Evolutionary conservation across 225 moss, liverwort and hornwort species (phyloP), one percentile per base, ranked within the genome.

Genomic region (Pseudisothecium myosuroides): DNA sequence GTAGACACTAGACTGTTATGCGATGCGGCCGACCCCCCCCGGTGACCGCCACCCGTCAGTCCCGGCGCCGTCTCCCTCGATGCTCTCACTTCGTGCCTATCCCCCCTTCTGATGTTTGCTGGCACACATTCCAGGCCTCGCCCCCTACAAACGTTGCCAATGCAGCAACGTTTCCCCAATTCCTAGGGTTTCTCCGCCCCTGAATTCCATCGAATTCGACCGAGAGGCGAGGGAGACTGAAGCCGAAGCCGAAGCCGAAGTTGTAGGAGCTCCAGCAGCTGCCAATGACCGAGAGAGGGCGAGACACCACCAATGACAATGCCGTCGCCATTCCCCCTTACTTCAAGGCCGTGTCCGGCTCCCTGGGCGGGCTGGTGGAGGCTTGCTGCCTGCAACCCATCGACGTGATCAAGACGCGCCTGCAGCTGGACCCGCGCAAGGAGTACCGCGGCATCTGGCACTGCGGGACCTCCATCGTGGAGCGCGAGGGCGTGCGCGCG

Each of bases 331-430:
- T 99, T 92, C 97, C 99, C 9, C 92, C 99, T 5, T 95, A 96
- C 93, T 79, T 97, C 50, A 99, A 97, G 90, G 97, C 99, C 60
- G 21, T 97, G 0, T 99, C 96, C 56, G 99, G 97, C 32, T 97
- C 96, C 31, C 82, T 97, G 87, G 99, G 99, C 47, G 99, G 99
- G 36, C 60, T 95, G 37, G 91, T 99, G n/a, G 99, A 99, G 90
- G 99, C 97, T n/a, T 89, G 94, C 90, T 99, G 97, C 90, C 89
- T 99, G 85, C 96, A 99, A 78, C 99, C 99, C 17, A 97, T 99
- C 71, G 99, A 99, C 77, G 99, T 97, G 83, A 97, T 99, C 88
- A 99, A 99, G 92, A 99, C 99, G 81, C 92, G 99, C 76, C 90
- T 99, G 82, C 99, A 99, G 93, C 93, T 99, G 84, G 99, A 99